Base-by-base conservation (phyloP, 768 basidiomycete genomes). In the Clathrus columnatus region DNA sequence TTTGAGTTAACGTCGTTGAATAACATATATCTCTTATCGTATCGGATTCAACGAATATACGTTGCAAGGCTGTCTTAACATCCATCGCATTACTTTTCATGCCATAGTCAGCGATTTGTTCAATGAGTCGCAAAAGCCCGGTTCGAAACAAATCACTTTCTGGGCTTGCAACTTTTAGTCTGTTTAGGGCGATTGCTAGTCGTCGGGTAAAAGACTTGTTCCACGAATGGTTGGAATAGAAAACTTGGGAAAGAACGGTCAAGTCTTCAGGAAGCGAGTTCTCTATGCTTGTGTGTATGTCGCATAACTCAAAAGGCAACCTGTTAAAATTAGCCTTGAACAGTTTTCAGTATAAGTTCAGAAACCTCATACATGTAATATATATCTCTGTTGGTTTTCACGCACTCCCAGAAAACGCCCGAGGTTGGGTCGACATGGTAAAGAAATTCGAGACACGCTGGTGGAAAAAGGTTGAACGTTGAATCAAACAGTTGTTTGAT, bases 381-480 rank as follows among this genome's bases (percentile, higher is more conserved):
- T 11, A 66, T 61, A 0, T 61, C 59, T 0, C 69, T 66, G 21
- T 56, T 48, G 7, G 72, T 30, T 23, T 70, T 61, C 1, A 70
- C 27, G 16, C 65, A 70, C 11, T 64, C 61, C 80, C 78, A 82
- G 5, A 84, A 55, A 7, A 71, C 63, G 16, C 63, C 66, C 43
- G 70, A 60, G 3, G 64, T 62, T 3, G 82, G 79, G 59, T 76
- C 66, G 17, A 83, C 50, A 57, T 67, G 64, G 53, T 77, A 69
- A 24, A 75, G 56, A 4, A 87, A 57, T 29, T 72, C 68, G 17
- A 64, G 62, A 5, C 84, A 44, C 0, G 75, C 71, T 0, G 75
- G 70, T 0, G 66, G 62, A 57, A 82, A 65, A 17, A 81, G 66
- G 20, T 69, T 69, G 11, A 64, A 60, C 26, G 85, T 59, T 0